Conservation (phyloP, 2,329 filamentous ascomycete species). For the Penicillium sp. region DNA sequence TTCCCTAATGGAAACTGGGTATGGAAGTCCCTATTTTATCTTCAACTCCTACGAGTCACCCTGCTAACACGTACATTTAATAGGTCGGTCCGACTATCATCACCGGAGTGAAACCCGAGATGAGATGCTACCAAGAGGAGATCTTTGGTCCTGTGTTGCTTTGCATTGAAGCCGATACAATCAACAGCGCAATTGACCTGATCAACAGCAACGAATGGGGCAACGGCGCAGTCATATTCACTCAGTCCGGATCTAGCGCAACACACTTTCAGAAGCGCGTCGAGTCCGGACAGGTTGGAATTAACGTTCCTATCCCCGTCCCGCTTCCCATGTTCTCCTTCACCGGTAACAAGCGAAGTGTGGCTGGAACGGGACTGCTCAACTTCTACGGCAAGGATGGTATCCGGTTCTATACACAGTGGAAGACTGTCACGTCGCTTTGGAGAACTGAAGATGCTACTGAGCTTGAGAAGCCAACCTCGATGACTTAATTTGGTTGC, state of each 20-base stretch:
- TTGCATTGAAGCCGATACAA: conserved; percentile 55
- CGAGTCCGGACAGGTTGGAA: conserved; percentile 61
- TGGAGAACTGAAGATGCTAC: conserved; percentile 5
- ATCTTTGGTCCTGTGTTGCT: conserved; percentile 64
- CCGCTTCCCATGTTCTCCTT: conserved; percentile 59
- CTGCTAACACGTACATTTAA: neutral
- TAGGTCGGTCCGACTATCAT: conserved; percentile 54
- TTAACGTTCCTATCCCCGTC: conserved; percentile 63
- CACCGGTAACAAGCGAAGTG: conserved; percentile 73
- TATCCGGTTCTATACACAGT: conserved; percentile 3
- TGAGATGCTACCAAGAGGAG: conserved; percentile 62
- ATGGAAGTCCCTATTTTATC: neutral
- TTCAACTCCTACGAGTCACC: neutral
- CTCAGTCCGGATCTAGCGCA: conserved; percentile 56
- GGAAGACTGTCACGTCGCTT: conserved; percentile 3
- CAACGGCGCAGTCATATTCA: conserved; percentile 63
- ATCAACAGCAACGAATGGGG: conserved; percentile 64
- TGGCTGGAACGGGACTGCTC: conserved; percentile 76
- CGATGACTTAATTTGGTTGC: neutral
- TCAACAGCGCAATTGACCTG: conserved; percentile 58
- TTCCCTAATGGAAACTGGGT: conserved; percentile 5
- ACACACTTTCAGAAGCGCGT: conserved; percentile 59
- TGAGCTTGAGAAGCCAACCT: neutral
- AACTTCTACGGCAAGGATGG: conserved; percentile 11
- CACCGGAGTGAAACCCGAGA: conserved; percentile 59